Evolutionary conservation across 495 filamentous ascomycete genomes (phyloP).

Genomic region (Apiosordaria backusii): DNA sequence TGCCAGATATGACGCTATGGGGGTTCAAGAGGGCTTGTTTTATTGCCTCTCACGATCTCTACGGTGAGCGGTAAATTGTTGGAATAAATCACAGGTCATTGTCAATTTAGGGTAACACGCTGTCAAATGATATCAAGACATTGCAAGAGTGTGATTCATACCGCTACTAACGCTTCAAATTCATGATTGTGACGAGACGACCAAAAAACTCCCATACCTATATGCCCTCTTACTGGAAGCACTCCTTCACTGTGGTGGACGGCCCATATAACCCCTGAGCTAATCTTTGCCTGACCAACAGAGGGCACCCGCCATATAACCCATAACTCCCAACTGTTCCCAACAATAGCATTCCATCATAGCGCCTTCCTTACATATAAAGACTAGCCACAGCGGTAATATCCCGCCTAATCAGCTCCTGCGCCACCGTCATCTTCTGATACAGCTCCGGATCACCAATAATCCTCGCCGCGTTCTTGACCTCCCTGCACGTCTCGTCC

Average conservation of each 20-base stretch:
- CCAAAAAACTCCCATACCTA: not conserved
- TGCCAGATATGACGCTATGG: not conserved
- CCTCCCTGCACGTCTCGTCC: conserved; percentile 95
- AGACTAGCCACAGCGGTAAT: conserved; percentile 85
- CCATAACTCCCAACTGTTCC: not conserved
- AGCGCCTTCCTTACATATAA: conserved; percentile 58
- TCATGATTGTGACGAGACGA: not conserved
- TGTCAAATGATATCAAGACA: not conserved
- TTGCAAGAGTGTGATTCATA: not conserved
- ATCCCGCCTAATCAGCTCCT: conserved; percentile 96
- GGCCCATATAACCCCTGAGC: not conserved
- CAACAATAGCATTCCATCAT: not conserved
- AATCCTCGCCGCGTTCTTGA: conserved; percentile 93
- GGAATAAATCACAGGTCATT: not conserved
- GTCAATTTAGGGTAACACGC: not conserved
- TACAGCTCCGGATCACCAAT: conserved; percentile 94
- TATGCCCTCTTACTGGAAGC: not conserved
- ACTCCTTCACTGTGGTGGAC: not conserved
- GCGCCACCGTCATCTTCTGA: conserved; percentile 91
- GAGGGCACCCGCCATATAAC: not conserved
- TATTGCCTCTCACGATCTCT: not conserved
- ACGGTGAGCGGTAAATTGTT: not conserved
- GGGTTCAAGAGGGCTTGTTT: not conserved
- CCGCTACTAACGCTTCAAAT: not conserved
- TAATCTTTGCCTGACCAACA: not conserved